Base-by-base conservation (phyloP, 306 rosid genomes). In the Begonia fuchsioides region DNA sequence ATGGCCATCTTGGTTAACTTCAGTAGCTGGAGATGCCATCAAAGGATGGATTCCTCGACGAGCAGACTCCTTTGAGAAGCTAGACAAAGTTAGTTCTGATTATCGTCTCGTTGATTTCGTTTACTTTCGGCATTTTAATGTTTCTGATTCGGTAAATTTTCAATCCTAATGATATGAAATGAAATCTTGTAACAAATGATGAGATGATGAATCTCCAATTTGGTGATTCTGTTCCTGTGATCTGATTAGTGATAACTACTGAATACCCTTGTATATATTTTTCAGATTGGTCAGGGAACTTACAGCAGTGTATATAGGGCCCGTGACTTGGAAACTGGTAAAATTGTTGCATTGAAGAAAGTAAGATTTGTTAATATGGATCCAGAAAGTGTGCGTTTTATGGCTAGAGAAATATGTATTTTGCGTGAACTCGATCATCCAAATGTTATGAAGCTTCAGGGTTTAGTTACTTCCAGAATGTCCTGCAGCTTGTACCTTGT, bases 221-320 rank as follows among this genome's bases (percentile, higher is more conserved):
- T 26, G 5, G 35, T 26, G 35, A 26, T 26, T 26, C 35, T 1
- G 35, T 26, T 26, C 8, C 1, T 26, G 8, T 26, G 35, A 8
- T 26, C 35, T 26, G 35, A 26, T 26, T 4, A 26, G 7, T 26
- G 8, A 26, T 26, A 8, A 26, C 35, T 26, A 26, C 35, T 26
- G 35, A 26, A 26, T 26, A 4, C 8, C 35, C 35, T 26, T 3
- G 35, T 26, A 26, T 26, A 26, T 26, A 26, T 9, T 53, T 13
- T 63, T 72, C 75, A 90, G 98, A 62, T 81, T 65, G 98, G 98
- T 54, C 95, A 90, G 65, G 98, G 98, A 60, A 82, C 98, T 32
- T 90, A 90, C 67, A 90, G 95, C 66, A 76, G 76, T 65, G 98
- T 90, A 19, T 76, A 79, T 54, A 90, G 61, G 69, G 95, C 98